Base-by-base conservation (phyloP, 2,329 filamentous ascomycete genomes). In the Colletotrichum spinosum region DNA sequence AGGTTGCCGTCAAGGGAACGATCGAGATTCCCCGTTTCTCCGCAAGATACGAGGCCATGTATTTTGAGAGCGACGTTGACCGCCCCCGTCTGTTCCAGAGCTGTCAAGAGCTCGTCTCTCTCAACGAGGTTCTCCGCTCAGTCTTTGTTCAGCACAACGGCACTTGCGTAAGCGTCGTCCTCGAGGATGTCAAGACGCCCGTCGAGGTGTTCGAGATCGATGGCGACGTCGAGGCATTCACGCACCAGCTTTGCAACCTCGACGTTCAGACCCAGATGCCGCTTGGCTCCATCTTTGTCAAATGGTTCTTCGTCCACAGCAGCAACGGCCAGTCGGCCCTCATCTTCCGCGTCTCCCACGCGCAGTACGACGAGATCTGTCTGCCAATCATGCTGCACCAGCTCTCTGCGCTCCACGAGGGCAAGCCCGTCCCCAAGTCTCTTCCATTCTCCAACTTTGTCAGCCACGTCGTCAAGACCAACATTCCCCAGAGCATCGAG, bases 321-420 rank as follows among this genome's bases (percentile, higher is more conserved):
- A 53, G 72, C 42, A 71, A 69, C 15, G 70, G 67, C 38, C 68
- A 72, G 37, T 79, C 76, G 39, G 81, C 77, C 52, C 83, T 91
- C 12, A 77, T 85, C 64, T 83, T 90, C 72, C 85, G 89, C 60
- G 84, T 92, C 60, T 91, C 88, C 0, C 89, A 92, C 73, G 86
- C 89, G 0, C 89, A 91, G 69, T 91, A 91, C 71, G 89, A 92
- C 68, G 89, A 89, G 68, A 88, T 91, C 25, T 91, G 86, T 69
- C 81, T 91, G 8, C 85, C 88, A 0, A 78, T 83, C n/a, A 82
- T 91, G 17, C 83, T 91, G 62, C 81, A 81, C 15, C 87, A 90
- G 70, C 83, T 91, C 45, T 85, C 84, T 3, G 80, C 82, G 0
- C 78, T 89, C 6, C 88, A 80, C 66, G 72, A 78, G 35, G 74